A percentile compares a stretch with the other conserved stretches of the same genome.
phyloP scores from a whole-genome alignment of 1,139 yeast genomes.

The Taphrina betulina region DNA sequence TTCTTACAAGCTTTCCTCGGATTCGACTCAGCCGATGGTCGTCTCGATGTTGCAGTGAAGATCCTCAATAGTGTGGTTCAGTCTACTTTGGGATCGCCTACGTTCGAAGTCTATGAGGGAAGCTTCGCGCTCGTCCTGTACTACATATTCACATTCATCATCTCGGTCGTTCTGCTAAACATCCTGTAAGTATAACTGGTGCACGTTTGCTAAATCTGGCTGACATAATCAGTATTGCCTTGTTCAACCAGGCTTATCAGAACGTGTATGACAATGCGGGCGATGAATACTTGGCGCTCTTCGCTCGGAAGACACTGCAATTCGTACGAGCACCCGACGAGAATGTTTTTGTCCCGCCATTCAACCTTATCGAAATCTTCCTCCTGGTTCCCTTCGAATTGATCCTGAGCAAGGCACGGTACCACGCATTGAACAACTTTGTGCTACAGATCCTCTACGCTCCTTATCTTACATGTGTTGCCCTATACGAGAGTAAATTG shows the following conservation, averaged over 20 bases:
- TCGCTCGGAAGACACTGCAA: constrained; percentile 78
- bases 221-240: constrained; percentile 77
- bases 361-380: constrained; percentile 66
- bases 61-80: constrained; percentile 66
- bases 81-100: constrained; percentile 71
- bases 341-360: constrained; percentile 81
- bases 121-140: constrained; percentile 76
- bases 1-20: constrained; percentile 86
- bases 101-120: constrained; percentile 64
- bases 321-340: constrained; percentile 87
- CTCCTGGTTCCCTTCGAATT: constrained; percentile 49
- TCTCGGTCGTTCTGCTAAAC: constrained; percentile 57
- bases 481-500: constrained; percentile 42
- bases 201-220: constrained; percentile 36
- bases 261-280: constrained; percentile 78
- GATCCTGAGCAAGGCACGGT: constrained; percentile 44
- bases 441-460: constrained; percentile 67
- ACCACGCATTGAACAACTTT: constrained; percentile 49
- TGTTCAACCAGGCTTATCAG: constrained; percentile 80
- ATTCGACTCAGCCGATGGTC: constrained; percentile 82
- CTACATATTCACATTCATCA: constrained; percentile 72
- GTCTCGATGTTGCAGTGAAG: constrained; percentile 65
- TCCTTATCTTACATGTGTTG: constrained; percentile 63
- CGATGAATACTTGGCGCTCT: constrained; percentile 79
- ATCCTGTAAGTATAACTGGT: constrained; percentile 8